These are phyloP conservation scores for Salvia miltiorrhiza DNA, from an alignment of 257 asterid species.

Conservation along the genomic window DNA sequence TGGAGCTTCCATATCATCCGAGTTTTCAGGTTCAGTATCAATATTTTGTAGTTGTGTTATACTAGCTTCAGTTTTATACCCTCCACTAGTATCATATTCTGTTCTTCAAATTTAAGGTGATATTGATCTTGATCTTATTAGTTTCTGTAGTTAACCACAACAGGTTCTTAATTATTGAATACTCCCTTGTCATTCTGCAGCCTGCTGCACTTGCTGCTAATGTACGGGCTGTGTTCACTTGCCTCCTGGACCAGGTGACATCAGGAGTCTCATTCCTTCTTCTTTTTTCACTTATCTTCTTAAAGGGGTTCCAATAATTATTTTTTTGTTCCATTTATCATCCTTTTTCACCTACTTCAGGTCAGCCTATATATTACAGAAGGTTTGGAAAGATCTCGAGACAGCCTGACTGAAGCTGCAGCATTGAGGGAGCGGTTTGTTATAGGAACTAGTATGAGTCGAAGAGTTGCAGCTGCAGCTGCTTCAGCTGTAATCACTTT, in stretches of 20 bases:
- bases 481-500: slow-evolving; percentile 83
- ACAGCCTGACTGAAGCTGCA: slow-evolving; percentile 93
- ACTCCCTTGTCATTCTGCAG: slow-evolving; percentile 43
- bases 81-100: background rate
- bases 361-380: slow-evolving; percentile 85
- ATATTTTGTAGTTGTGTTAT: background rate
- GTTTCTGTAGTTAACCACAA: background rate
- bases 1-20: background rate
- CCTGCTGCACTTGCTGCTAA: slow-evolving; percentile 85
- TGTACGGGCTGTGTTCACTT: slow-evolving; percentile 84
- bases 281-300: slow-evolving; percentile 24
- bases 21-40: background rate
- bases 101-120: background rate
- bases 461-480: slow-evolving; percentile 98
- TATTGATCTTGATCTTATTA: background rate
- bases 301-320: slow-evolving; percentile 2
- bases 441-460: slow-evolving; percentile 78
- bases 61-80: slow-evolving; percentile 11
- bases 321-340: background rate
- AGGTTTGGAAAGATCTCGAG: slow-evolving; percentile 97
- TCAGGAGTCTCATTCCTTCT: slow-evolving; percentile 19
- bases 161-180: slow-evolving; percentile 19
- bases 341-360: slow-evolving; percentile 43
- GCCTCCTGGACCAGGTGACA: slow-evolving; percentile 89
- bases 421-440: slow-evolving; percentile 94